Percentiles rank a stretch among this genome's conserved stretches.
Evolutionary conservation across 768 basidiomycete species (phyloP).

Genomic region (Rhizopogon sp.): DNA sequence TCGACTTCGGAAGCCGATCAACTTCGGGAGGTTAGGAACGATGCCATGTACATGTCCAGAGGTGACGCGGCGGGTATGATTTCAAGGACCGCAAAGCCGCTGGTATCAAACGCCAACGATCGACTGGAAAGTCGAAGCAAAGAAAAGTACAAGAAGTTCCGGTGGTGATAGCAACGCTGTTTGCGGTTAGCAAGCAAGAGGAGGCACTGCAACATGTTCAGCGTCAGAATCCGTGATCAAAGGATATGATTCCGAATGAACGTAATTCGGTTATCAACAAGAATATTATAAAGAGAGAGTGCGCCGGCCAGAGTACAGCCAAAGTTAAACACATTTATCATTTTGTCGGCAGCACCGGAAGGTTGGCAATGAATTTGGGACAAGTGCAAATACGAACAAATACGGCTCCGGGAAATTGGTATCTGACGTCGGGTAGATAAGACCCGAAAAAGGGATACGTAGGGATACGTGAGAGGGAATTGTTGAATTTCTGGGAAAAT

Average conservation of each 20-base stretch:
- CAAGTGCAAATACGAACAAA: not conserved
- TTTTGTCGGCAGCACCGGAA: not conserved
- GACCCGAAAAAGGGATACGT: constrained; percentile 6
- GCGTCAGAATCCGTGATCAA: not conserved
- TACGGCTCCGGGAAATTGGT: not conserved
- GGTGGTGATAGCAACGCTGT: constrained; percentile 9
- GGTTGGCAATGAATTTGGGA: not conserved
- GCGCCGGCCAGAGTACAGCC: no score
- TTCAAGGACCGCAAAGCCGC: not conserved
- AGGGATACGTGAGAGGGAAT: not conserved
- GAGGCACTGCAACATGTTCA: not conserved
- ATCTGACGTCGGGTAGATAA: constrained; percentile 26
- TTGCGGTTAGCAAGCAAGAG: not conserved
- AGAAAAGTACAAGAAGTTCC: not conserved
- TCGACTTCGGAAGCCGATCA: not conserved
- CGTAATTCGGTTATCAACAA: no score
- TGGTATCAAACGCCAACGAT: not conserved
- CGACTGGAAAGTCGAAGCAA: not conserved
- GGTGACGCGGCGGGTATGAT: not conserved
- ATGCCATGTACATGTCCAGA: not conserved
- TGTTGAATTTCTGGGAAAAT: constrained; percentile 4
- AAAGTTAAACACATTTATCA: no score
- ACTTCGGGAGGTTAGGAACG: not conserved
- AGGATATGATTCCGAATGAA: not conserved
- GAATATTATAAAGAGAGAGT: no score